phyloP scores from a whole-genome alignment of 2,329 filamentous ascomycete species.

The Aspergillus eucalypticola region DNA sequence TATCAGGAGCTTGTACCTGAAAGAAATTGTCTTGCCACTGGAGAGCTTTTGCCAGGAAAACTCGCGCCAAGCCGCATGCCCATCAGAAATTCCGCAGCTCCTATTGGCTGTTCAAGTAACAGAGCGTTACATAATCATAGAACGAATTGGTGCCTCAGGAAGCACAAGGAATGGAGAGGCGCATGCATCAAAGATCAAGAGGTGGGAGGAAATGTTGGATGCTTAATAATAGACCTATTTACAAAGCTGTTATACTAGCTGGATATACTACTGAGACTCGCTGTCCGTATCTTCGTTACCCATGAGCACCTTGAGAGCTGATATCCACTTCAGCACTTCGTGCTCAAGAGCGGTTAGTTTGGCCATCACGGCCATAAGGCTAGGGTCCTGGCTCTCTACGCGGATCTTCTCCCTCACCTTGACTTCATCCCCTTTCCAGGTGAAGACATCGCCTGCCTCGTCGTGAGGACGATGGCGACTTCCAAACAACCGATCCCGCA shows the following conservation, averaged over 20 bases:
- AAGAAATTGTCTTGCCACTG: constrained; percentile 20
- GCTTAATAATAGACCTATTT: background rate
- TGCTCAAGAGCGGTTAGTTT: constrained; percentile 79
- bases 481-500: constrained; percentile 58
- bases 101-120: constrained; percentile 28
- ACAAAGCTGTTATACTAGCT: background rate
- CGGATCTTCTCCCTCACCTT: constrained; percentile 86
- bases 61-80: constrained; percentile 29
- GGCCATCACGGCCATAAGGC: constrained; percentile 75
- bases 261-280: constrained; percentile 22
- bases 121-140: background rate
- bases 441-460: constrained; percentile 76
- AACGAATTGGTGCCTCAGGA: background rate
- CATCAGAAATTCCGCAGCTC: constrained; percentile 27
- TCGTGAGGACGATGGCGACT: constrained; percentile 66
- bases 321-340: constrained; percentile 67
- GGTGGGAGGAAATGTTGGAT: background rate
- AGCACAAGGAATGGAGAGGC: background rate
- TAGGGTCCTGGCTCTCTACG: constrained; percentile 87
- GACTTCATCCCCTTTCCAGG: constrained; percentile 69
- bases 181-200: background rate
- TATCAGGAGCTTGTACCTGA: constrained; percentile 9
- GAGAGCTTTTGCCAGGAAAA: constrained; percentile 28
- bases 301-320: constrained; percentile 77
- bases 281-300: constrained; percentile 56